Conservation (phyloP, 1,284 basidiomycete species). For the Tilletiaria anomala region DNA sequence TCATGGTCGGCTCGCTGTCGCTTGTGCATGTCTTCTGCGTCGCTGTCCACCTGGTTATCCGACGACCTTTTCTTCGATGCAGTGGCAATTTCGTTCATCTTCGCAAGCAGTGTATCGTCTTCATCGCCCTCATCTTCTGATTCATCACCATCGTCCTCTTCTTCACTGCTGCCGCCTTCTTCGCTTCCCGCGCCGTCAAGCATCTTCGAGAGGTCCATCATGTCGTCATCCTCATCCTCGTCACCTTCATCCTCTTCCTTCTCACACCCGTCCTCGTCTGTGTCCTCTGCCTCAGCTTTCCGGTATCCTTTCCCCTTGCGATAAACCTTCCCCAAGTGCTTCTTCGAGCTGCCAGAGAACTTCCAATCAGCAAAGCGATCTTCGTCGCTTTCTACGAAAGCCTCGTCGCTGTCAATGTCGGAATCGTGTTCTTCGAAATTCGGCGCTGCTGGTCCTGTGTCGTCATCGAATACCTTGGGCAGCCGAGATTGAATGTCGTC, state of each 20-base stretch:
- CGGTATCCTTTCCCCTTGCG: background rate
- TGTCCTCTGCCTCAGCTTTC: slow-evolving; percentile 6
- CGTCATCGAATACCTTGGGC: no score
- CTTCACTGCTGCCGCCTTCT: slow-evolving; percentile 8
- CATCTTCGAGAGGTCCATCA: slow-evolving; percentile 30
- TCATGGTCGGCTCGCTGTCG: background rate
- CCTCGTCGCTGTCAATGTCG: slow-evolving; percentile 36
- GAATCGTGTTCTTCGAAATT: slow-evolving; percentile 22
- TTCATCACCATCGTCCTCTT: slow-evolving; percentile 13
- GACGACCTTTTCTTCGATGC: background rate
- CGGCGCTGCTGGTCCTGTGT: no score
- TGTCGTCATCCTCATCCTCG: slow-evolving; percentile 20
- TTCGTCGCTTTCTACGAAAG: slow-evolving; percentile 35
- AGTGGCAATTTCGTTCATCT: slow-evolving; percentile 1
- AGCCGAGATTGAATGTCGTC: slow-evolving; percentile 14
- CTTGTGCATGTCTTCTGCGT: no score
- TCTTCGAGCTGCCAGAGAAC: slow-evolving; percentile 7
- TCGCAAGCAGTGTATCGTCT: background rate
- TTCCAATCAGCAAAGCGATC: slow-evolving; percentile 22
- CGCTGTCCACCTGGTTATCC: no score
- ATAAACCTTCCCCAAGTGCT: background rate
- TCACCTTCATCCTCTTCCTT: slow-evolving; percentile 5
- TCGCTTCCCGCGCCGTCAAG: slow-evolving; percentile 22
- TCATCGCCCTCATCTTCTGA: slow-evolving; percentile 12
- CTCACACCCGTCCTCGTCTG: slow-evolving; percentile 7